Base-by-base conservation (phyloP, 345 rosid genomes). In the Cardamine occulta region DNA sequence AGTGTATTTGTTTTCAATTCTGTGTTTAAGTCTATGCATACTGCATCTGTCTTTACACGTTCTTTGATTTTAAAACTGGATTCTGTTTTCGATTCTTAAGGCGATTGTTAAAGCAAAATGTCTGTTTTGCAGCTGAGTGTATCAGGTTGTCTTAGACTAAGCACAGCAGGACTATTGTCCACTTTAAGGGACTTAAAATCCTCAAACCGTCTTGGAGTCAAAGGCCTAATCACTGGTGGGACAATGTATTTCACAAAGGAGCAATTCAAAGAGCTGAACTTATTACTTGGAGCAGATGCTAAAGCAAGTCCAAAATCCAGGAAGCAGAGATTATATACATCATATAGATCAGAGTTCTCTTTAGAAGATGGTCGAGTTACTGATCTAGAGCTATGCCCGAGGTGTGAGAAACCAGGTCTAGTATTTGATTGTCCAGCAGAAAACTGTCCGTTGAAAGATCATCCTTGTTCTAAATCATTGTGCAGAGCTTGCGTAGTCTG, bases 401-500 rank as follows among this genome's bases (percentile, higher is more conserved):
- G 56, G 62, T 80, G 82, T 57, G 73, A 64, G 49, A 80, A 70
- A 11, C 80, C 77, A 15, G 26, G 82, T 37, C 45, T 80, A 37
- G 68, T 80, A 7, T 80, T 74, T 55, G 79, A 80, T 51, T 80
- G 79, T 60, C 55, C 82, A 39, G 59, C 72, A 35, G 79, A 74
- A 15, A 48, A 48, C 1, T 79, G 79, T 67, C 68, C 51, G 9
- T 42, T 26, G 35, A 69, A 68, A 9, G 63, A 42, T 37, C n/a
- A 74, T 45, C 51, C 73, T 37, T 74, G 47, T 74, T 56, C 49
- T 8, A 76, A 53, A 37, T 49, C 67, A 45, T 26, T 32, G 14
- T 80, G 82, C 68, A 80, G 80, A 71, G 79, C 73, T 74, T 80
- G 82, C 57, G 66, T 66, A 26, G 67, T 80, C 51, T 80, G 82